Evolutionary conservation across 257 asterid genomes (phyloP).

Genomic region (Euphrasia confusa): DNA sequence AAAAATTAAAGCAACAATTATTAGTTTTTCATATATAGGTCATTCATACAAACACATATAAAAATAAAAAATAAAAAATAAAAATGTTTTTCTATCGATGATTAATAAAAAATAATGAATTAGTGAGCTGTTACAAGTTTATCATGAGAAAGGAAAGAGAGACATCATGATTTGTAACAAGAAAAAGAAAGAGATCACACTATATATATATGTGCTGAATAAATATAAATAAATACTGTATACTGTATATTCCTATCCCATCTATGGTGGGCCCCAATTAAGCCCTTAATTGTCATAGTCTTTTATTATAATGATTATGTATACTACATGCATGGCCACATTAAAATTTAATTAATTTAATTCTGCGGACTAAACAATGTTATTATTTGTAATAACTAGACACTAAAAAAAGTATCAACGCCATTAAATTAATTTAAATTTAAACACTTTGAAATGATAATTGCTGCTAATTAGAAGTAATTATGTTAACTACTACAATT

Average conservation of each 20-base stretch:
- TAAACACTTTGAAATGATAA: slow-evolving; percentile 20
- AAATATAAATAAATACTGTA: no score
- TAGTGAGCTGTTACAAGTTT: slow-evolving; percentile 15
- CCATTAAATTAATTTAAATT: no score
- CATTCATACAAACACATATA: no score
- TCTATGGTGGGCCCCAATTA: slow-evolving; percentile 37
- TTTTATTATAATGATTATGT: slow-evolving; percentile 36
- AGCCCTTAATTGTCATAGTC: slow-evolving; percentile 34
- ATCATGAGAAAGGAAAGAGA: slow-evolving; percentile 37
- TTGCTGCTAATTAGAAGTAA: slow-evolving; percentile 25
- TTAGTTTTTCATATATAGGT: no score
- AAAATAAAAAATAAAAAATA: no score
- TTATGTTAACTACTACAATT: slow-evolving; percentile 27
- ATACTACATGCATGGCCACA: no score
- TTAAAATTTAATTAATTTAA: no score
- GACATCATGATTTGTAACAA: slow-evolving; percentile 37
- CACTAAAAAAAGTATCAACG: not conserved
- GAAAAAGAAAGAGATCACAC: slow-evolving; percentile 24
- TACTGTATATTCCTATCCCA: slow-evolving; percentile 36
- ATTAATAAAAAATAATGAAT: not conserved
- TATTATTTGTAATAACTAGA: no score
- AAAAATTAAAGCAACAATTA: no score
- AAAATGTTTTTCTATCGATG: no score
- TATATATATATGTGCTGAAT: no score
- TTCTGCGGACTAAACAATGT: no score